phyloP scores from a whole-genome alignment of 2,329 filamentous ascomycete species.

The Sclerotinia minor region DNA sequence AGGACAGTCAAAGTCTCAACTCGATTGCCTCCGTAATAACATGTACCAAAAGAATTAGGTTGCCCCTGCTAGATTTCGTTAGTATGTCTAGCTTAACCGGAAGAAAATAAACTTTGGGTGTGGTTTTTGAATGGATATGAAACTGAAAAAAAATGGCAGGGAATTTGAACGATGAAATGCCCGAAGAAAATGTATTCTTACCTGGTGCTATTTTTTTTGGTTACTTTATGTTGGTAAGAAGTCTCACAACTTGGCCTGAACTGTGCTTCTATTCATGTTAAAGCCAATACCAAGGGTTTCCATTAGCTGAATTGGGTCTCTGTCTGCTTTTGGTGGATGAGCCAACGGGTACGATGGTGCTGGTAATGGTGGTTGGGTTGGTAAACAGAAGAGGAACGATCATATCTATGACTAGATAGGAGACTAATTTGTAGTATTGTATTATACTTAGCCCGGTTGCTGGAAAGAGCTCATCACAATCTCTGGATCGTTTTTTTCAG shows the following conservation, averaged over 20 bases:
- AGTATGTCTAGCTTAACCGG: neutral
- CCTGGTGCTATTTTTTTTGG: no score
- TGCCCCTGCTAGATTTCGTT: neutral
- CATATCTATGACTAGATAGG: conserved; percentile 23
- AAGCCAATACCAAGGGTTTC: conserved; percentile 1
- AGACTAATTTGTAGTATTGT: no score
- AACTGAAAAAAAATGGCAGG: neutral
- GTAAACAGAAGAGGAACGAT: conserved; percentile 25
- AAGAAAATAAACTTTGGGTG: neutral
- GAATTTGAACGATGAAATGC: neutral
- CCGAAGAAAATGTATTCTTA: no score
- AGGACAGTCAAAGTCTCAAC: neutral
- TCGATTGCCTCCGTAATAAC: neutral
- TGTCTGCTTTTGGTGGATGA: conserved; percentile 7
- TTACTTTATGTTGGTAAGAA: no score
- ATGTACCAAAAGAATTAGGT: neutral
- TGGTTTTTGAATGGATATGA: neutral
- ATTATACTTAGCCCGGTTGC: no score
- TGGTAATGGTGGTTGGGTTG: conserved; percentile 34
- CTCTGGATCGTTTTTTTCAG: neutral
- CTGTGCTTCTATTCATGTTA: neutral
- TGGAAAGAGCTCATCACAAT: no score
- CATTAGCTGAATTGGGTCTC: neutral
- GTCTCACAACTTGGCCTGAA: neutral
- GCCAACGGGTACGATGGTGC: conserved; percentile 27